Base-by-base conservation (phyloP, 257 asterid genomes). In the Nicotiana noctiflora region DNA sequence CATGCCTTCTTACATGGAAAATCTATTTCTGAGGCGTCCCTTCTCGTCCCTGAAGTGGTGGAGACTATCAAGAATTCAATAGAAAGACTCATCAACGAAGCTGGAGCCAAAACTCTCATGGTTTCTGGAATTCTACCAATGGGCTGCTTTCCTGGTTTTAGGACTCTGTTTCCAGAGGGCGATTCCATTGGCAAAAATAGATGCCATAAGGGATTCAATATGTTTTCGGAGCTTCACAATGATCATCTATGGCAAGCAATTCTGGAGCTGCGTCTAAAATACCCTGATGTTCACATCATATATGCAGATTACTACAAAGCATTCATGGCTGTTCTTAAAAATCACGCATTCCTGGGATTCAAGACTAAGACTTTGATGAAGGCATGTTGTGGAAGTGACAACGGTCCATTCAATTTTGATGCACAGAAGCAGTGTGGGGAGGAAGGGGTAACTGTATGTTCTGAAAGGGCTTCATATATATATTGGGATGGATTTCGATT, bases 401-500 rank as follows among this genome's bases (percentile, higher is more conserved):
- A 13, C 8, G 59, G 77, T 70, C 66, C 17, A 0, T 60, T 60
- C 66, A 60, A 60, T 32, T 60, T 60, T 60, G 66, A 60, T 60
- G 32, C 5, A 31, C 23, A n/a, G 27, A 60, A 60, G 3, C 23
- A 23, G 34, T 60, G 66, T 5, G 32, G 66, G 10, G 66, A 60
- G 17, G 32, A 60, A 2, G 9, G 34, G 12, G 57, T 23, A 0
- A 31, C 55, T 0, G 21, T 19, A 0, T 72, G 60, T 72, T 19
- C 37, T 46, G 59, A 72, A 21, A 72, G 37, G 37, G 77, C 40
- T 44, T 44, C 37, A 1, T 72, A 72, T 72, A 0, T 72, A 72
- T 34, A 72, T 46, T 72, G 77, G 37, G 77, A 72, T 6, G 77
- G 77, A 72, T 72, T 72, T 46, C 77, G 31, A 21, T 5, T 72